Evolutionary conservation across 768 basidiomycete species (phyloP).

Genomic region (Pleurotus tuber-regium): DNA sequence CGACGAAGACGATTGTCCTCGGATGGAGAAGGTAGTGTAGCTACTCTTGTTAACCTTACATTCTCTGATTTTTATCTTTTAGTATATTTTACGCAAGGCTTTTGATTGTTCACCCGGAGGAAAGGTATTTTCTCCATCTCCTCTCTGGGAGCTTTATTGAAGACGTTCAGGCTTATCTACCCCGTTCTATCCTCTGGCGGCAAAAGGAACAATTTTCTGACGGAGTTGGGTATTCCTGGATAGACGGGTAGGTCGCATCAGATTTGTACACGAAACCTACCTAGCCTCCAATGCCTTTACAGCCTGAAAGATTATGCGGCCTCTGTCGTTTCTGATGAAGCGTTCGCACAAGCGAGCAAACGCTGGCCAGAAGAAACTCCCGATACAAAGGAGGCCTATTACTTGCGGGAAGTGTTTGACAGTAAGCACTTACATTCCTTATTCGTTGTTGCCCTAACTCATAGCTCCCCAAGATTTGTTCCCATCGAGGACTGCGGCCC

Average conservation of each 20-base stretch:
- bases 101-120: slow-evolving; percentile 85
- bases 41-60: slow-evolving; percentile 3
- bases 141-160: slow-evolving; percentile 1
- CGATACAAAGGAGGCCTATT: slow-evolving; percentile 96
- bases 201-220: slow-evolving; percentile 99
- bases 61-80: slow-evolving; percentile 12
- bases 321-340: slow-evolving; percentile 73
- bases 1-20: slow-evolving; percentile 85
- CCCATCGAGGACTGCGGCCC: slow-evolving; percentile 81
- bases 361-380: slow-evolving; percentile 82
- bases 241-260: slow-evolving; percentile 69
- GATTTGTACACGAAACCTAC: slow-evolving; percentile 4
- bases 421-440: slow-evolving; percentile 33
- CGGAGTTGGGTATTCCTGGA: slow-evolving; percentile 98
- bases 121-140: slow-evolving; percentile 41
- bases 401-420: slow-evolving; percentile 90
- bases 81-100: slow-evolving; percentile 96
- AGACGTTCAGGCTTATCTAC: slow-evolving; percentile 76
- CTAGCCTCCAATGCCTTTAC: slow-evolving; percentile 12
- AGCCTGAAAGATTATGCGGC: slow-evolving; percentile 92
- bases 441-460: slow-evolving; percentile 13
- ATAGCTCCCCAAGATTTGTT: slow-evolving; percentile 57
- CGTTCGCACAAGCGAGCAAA: slow-evolving; percentile 65
- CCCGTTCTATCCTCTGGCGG: slow-evolving; percentile 92
- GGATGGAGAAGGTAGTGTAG: slow-evolving; percentile 88